Conservation (phyloP, 495 filamentous ascomycete genomes). For the Penicillium verhagenii region DNA sequence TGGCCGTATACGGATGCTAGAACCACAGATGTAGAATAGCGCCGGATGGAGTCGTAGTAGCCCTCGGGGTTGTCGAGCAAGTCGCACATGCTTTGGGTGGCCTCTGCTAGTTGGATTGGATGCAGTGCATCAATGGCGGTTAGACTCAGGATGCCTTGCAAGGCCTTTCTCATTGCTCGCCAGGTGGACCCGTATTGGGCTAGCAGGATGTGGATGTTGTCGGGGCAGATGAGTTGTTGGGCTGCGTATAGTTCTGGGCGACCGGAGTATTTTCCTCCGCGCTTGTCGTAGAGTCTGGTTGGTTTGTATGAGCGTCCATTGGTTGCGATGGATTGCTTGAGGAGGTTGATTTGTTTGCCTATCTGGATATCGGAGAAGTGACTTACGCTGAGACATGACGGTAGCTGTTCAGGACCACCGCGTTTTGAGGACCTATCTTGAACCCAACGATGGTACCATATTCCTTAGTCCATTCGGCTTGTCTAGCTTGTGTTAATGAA, state of each 20-base stretch:
- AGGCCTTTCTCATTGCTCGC: conserved; percentile 16
- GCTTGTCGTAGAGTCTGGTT: conserved; percentile 17
- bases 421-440: background rate
- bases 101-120: conserved; percentile 20
- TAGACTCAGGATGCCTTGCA: conserved; percentile 12
- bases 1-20: conserved; percentile 4
- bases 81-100: conserved; percentile 19
- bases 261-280: conserved; percentile 19
- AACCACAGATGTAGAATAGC: conserved; percentile 24
- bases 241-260: conserved; percentile 14
- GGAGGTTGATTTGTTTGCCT: too few species aligned
- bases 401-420: background rate
- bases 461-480: background rate
- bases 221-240: conserved; percentile 10
- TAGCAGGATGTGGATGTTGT: conserved; percentile 19
- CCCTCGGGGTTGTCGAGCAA: conserved; percentile 10
- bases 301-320: too few species aligned
- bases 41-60: conserved; percentile 21
- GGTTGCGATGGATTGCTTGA: too few species aligned
- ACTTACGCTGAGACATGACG: background rate
- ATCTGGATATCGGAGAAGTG: too few species aligned
- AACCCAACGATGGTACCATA: background rate
- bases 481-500: background rate
- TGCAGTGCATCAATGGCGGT: conserved; percentile 12
- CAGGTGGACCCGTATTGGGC: conserved; percentile 17